Conservation (phyloP, 2,329 filamentous ascomycete genomes). For the Cladosporium austrohemisphaericum region DNA sequence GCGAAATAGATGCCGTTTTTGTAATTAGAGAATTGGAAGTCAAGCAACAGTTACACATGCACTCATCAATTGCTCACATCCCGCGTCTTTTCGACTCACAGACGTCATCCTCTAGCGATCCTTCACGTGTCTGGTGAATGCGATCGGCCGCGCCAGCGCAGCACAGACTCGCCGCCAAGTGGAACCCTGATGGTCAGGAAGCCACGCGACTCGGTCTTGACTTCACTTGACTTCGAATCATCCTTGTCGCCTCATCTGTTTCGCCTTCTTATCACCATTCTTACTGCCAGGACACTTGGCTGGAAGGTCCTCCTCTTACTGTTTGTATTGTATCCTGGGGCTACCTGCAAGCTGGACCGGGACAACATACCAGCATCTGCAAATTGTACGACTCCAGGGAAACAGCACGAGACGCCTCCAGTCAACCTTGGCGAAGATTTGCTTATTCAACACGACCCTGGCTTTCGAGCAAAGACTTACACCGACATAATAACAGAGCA, state of each 20-base stretch:
- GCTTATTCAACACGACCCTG: too few relatives aligned
- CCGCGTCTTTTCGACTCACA: not conserved
- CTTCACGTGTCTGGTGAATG: too few relatives aligned
- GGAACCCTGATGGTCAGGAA: conserved; percentile 11
- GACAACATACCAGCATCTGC: too few relatives aligned
- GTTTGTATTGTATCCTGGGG: too few relatives aligned
- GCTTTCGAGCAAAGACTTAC: too few relatives aligned
- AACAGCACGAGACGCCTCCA: not conserved
- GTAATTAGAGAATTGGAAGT: too few relatives aligned
- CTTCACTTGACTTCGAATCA: not conserved
- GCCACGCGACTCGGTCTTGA: conserved; percentile 7
- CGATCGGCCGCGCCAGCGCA: not conserved
- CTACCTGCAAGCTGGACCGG: not conserved
- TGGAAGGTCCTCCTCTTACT: too few relatives aligned
- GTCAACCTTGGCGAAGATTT: too few relatives aligned
- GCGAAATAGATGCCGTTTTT: too few relatives aligned
- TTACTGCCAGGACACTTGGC: too few relatives aligned
- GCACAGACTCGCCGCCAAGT: conserved; percentile 4
- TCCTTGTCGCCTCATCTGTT: not conserved
- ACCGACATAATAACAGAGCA: not conserved
- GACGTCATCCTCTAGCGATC: not conserved
- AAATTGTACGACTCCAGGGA: not conserved
- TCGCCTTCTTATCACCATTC: not conserved
- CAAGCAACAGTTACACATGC: too few relatives aligned
- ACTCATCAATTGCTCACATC: too few relatives aligned